These are phyloP conservation scores for Limonium bicolor DNA, from an alignment of 148 eudicot genomes.

Conservation along the genomic window DNA sequence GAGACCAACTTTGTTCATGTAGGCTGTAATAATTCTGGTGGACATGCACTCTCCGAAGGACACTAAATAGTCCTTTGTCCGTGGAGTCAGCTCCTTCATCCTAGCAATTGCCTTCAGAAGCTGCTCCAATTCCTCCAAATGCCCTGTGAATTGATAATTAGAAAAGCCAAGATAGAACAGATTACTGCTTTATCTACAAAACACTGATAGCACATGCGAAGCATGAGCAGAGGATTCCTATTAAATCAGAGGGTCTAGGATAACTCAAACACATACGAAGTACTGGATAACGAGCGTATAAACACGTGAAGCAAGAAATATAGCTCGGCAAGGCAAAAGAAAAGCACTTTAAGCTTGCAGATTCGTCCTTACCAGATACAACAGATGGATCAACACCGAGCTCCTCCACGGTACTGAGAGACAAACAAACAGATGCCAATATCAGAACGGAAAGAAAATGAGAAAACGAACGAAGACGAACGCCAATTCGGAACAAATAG, in stretches of 20 bases:
- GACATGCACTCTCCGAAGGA: slow-evolving; percentile 99
- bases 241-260: too few species aligned
- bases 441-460: background rate
- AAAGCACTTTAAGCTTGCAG: too few species aligned
- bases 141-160: too few species aligned
- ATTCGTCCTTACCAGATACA: slow-evolving; percentile 40
- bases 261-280: too few species aligned
- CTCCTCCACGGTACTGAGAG: slow-evolving; percentile 46
- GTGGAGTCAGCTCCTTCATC: slow-evolving; percentile 87
- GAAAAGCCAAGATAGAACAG: too few species aligned
- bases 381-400: slow-evolving; percentile 51
- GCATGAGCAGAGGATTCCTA: too few species aligned
- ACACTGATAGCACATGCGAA: too few species aligned
- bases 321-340: too few species aligned
- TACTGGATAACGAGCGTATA: too few species aligned
- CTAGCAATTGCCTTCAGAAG: slow-evolving; percentile 87
- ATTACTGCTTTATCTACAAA: too few species aligned
- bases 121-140: slow-evolving; percentile 71
- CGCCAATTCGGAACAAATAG: background rate
- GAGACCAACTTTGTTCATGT: slow-evolving; percentile 63
- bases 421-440: background rate
- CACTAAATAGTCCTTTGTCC: slow-evolving; percentile 84
- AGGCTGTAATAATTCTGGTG: slow-evolving; percentile 84
- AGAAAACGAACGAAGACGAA: background rate
- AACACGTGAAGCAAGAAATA: too few species aligned